phyloP scores from a whole-genome alignment of 257 asterid species.

The Petrea volubilis region DNA sequence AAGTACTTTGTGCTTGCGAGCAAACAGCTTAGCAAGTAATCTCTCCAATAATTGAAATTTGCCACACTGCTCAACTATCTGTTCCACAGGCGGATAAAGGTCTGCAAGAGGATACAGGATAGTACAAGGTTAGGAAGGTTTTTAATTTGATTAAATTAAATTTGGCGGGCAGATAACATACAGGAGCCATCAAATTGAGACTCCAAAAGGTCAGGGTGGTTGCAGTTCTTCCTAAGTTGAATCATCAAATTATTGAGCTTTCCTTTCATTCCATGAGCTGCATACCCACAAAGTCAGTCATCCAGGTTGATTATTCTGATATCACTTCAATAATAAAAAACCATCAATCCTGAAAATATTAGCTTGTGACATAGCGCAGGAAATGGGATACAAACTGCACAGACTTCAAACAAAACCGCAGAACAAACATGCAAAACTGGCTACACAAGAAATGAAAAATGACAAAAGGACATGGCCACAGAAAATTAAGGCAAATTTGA shows the following conservation, averaged over 20 bases:
- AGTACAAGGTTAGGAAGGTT: conserved; percentile 14
- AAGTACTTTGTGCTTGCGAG: conserved; percentile 80
- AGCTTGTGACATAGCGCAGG: not conserved
- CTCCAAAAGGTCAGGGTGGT: conserved; percentile 97
- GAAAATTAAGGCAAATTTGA: not conserved
- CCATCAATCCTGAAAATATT: not conserved
- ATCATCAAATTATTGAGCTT: conserved; percentile 82
- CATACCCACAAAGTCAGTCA: conserved; percentile 33
- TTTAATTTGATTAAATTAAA: not conserved
- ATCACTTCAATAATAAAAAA: not conserved
- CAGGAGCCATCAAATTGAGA: conserved; percentile 79
- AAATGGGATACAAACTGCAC: not conserved
- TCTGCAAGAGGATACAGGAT: conserved; percentile 42
- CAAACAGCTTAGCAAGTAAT: conserved; percentile 67
- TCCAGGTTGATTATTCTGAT: not conserved
- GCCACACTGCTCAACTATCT: conserved; percentile 93
- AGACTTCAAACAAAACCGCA: not conserved
- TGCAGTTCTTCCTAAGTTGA: conserved; percentile 97
- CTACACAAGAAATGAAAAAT: not conserved
- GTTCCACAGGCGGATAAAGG: conserved; percentile 73
- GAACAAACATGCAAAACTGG: not conserved
- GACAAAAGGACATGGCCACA: not conserved
- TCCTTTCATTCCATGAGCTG: conserved; percentile 73
- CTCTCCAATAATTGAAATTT: conserved; percentile 81
- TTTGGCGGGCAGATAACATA: conserved; percentile 45